Evolutionary conservation across 2,329 filamentous ascomycete species (phyloP), one percentile per base, ranked within the genome.

Genomic region (Fusarium sp.): DNA sequence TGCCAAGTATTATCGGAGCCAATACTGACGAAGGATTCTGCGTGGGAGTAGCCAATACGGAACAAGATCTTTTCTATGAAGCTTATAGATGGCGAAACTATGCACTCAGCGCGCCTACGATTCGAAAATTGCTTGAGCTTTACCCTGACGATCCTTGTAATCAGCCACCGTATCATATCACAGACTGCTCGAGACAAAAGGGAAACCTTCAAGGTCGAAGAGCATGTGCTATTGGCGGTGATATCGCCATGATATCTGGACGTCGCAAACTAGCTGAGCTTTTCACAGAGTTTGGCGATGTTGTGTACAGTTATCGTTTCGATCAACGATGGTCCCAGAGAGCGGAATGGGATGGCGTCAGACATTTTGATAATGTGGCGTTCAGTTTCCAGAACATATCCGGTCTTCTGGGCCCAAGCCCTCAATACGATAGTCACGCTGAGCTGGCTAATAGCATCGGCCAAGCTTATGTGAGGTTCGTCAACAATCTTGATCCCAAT

Each of bases 321-420:
- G 83, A 85, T 68, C 83, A 83, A 58, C 76, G 77, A n/a, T 75
- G 79, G 23, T 84, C 82, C 77, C 80, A 81, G 62, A 77, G 80
- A 9, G 69, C 72, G 4, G 77, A 78, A 16, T 79, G 80, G 63
- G 78, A 79, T 10, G 83, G 82, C 4, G 79, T 82, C 19, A 79
- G 80, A 58, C 84, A 86, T 64, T 85, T 85, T 55, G 79, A 80
- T 69, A 85, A 86, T 50, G 84, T 84, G 1, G 82, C 83, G 4
- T 86, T 83, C 70, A 82, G 79, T 64, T 85, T 86, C 72, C 82
- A 85, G 71, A 85, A 86, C 58, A 84, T 85, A 46, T 80, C 79
- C 2, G 84, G 84, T 0, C 62, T 81, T 25, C 74, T 85, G n/a
- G 83, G 83, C 0, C 80, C 83, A 0, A 78, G 83, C 23, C 83